phyloP scores from a whole-genome alignment of 495 filamentous ascomycete species.

The Trichoderma parareesei region DNA sequence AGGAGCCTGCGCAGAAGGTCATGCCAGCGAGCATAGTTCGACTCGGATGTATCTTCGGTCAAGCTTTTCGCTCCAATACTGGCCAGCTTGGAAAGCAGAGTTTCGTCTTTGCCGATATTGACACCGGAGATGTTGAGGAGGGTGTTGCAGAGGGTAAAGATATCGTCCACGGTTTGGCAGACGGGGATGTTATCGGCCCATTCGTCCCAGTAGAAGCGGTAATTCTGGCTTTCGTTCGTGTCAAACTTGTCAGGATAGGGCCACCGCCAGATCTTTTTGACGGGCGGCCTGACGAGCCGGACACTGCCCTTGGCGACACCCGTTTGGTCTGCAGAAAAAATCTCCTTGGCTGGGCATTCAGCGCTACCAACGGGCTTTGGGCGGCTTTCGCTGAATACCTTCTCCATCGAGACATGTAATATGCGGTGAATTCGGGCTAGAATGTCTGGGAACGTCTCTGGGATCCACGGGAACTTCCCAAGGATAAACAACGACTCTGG shows the following conservation, averaged over 20 bases:
- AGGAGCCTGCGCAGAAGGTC: conserved; percentile 74
- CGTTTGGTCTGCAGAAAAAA: conserved; percentile 52
- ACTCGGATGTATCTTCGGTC: conserved; percentile 54
- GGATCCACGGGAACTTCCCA: conserved; percentile 83
- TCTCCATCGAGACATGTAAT: conserved; percentile 63
- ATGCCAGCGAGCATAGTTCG: conserved; percentile 66
- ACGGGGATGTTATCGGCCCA: conserved; percentile 91
- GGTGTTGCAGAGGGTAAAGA: conserved; percentile 79
- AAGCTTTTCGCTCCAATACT: conserved; percentile 75
- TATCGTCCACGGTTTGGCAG: conserved; percentile 82
- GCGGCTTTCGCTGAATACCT: conserved; percentile 32
- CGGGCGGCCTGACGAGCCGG: conserved; percentile 43
- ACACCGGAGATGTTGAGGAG: conserved; percentile 77
- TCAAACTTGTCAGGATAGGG: conserved; percentile 69
- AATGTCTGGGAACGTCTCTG: conserved; percentile 73
- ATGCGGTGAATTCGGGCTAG: conserved; percentile 70
- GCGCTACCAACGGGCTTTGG: conserved; percentile 16
- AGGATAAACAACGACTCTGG: conserved; percentile 91
- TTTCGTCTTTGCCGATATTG: conserved; percentile 76
- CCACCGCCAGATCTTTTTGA: conserved; percentile 64
- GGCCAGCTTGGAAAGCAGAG: conserved; percentile 68
- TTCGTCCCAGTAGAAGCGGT: conserved; percentile 94
- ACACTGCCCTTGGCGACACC: conserved; percentile 58
- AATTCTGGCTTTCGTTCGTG: conserved; percentile 60
- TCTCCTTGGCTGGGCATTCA: conserved; percentile 36